Evolutionary conservation across 768 basidiomycete species (phyloP).

Genomic region (Boletus coccyginus): DNA sequence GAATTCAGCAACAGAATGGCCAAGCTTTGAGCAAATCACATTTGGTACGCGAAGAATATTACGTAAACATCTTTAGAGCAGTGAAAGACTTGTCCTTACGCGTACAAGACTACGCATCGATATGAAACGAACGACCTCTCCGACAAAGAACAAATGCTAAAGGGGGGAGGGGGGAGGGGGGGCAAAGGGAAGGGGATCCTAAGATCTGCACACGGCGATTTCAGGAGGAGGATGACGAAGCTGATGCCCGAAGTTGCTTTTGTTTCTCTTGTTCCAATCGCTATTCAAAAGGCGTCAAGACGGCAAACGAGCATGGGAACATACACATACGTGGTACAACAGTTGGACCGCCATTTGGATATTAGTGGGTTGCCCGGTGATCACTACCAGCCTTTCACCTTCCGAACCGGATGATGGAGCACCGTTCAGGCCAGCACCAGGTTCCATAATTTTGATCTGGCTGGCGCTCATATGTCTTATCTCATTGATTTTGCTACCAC

Average conservation of each 20-base stretch:
- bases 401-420: constrained; percentile 73
- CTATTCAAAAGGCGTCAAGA: constrained; percentile 37
- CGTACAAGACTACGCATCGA: constrained; percentile 12
- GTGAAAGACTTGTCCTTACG: neutral
- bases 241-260: constrained; percentile 58
- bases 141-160: neutral
- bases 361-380: constrained; percentile 92
- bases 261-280: constrained; percentile 88
- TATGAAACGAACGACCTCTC: constrained; percentile 4
- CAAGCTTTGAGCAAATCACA: neutral
- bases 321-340: constrained; percentile 70
- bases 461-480: constrained; percentile 94
- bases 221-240: constrained; percentile 32
- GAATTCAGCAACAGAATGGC: neutral
- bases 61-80: constrained; percentile 21
- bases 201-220: neutral
- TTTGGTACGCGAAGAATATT: constrained; percentile 9
- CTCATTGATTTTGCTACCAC: constrained; percentile 98
- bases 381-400: constrained; percentile 91
- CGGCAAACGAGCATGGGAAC: neutral
- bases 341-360: constrained; percentile 96
- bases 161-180: too few species aligned
- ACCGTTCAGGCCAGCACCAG: constrained; percentile 77
- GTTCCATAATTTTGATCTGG: constrained; percentile 98
- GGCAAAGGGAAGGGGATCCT: neutral